Evolutionary conservation across 2,329 filamentous ascomycete genomes (phyloP), one percentile per base, ranked within the genome.

Genomic region (Pseudopyricularia javanii): DNA sequence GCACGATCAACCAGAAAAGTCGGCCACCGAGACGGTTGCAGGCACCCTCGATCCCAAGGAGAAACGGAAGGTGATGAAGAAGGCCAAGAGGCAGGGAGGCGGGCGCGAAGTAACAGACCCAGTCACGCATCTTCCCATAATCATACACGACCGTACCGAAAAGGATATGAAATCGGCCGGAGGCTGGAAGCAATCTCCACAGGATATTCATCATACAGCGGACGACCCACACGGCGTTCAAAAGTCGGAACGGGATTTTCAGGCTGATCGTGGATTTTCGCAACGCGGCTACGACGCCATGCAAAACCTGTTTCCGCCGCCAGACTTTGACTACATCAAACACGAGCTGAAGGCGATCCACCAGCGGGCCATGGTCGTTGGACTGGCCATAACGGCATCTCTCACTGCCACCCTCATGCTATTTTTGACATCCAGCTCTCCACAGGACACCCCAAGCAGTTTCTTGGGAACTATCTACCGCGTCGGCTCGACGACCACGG

Each of bases 101-200:
- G 72, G 74, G n/a, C 69, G 75, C 55, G 74, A 85, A 61, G 84
- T 88, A 48, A 88, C 83, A 1, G 85, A 88, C 60, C 84, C 84
- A 0, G 75, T 88, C 37, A 88, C 85, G 1, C 85, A 88, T 65
- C 70, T 88, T 3, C 83, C 83, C 2, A 74, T 87, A 49, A 71
- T 68, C 34, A 83, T 87, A 34, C 81, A 85, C 61, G 85, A 88
- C 61, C 82, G 82, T 59, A 86, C 83, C 0, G 72, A 75, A 28
- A 75, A 79, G 37, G 80, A 85, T 51, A 68, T 88, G 12, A 61
- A 69, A 15, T 65, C 55, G n/a, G 66, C 52, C 51, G 68, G 66
- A 2, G 64, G 67, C 43, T 70, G 70, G 45, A 56, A 63, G 12
- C 56, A 66, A 1, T 62, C 65, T 49, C 61, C 65, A 17, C 70